phyloP scores from a whole-genome alignment of 176 grass and related monocot species.

The Secale cereale region DNA sequence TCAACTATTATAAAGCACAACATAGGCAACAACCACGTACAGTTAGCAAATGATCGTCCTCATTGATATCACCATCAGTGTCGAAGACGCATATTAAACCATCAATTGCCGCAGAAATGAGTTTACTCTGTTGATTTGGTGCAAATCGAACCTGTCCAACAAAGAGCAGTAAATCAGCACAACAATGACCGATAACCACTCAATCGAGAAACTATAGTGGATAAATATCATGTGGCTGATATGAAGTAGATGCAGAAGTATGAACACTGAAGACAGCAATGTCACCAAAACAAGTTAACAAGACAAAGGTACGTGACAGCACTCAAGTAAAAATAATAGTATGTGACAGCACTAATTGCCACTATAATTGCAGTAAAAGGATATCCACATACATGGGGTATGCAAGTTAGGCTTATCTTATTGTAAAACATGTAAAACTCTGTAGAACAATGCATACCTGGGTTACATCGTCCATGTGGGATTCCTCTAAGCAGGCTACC shows the following conservation, averaged over 20 bases:
- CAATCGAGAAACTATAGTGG: neutral
- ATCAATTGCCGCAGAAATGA: constrained; percentile 75
- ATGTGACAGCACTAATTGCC: neutral
- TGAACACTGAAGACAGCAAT: neutral
- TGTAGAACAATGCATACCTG: constrained; percentile 43
- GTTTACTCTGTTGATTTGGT: constrained; percentile 64
- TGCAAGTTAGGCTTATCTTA: neutral
- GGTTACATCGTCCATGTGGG: constrained; percentile 91
- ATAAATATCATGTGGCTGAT: neutral
- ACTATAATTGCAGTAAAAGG: neutral
- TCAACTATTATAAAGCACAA: constrained; percentile 11
- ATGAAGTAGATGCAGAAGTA: neutral
- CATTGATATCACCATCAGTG: constrained; percentile 73
- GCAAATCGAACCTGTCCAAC: constrained; percentile 55
- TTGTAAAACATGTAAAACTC: neutral
- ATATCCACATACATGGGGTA: neutral
- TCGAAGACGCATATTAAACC: constrained; percentile 81
- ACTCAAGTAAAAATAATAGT: neutral
- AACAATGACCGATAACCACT: neutral
- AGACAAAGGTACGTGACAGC: neutral
- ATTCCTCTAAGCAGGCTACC: constrained; percentile 79
- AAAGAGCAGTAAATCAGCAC: neutral
- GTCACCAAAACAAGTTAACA: neutral
- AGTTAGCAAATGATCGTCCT: constrained; percentile 59
- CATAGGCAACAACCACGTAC: constrained; percentile 33